A percentile compares a stretch with the other conserved stretches of the same genome.
Conservation (phyloP, 2,329 filamentous ascomycete genomes). For the Xylogone sp. region DNA sequence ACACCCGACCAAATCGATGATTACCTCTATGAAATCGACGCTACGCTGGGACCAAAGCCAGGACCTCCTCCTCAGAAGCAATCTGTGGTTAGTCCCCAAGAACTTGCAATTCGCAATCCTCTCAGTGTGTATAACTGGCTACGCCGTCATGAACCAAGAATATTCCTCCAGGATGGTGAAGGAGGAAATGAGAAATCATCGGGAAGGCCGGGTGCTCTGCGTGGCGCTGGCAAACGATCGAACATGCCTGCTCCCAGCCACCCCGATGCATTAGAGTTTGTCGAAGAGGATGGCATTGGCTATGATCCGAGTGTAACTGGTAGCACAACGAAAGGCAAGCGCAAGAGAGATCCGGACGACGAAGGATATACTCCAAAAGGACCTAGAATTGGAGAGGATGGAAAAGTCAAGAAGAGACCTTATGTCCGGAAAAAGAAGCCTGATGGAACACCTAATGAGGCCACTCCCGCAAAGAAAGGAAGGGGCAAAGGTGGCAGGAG, state of each 20-base stretch:
- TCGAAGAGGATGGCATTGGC: constrained; percentile 31
- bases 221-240: constrained; percentile 30
- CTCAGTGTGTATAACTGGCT: constrained; percentile 97
- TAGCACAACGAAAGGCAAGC: constrained; percentile 32
- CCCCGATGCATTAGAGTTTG: constrained; percentile 28
- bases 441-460: constrained; percentile 9
- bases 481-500: constrained; percentile 58
- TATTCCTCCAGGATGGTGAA: constrained; percentile 64
- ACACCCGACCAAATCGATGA: constrained; percentile 69
- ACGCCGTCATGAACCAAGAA: constrained; percentile 75
- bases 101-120: constrained; percentile 67
- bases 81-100: constrained; percentile 31
- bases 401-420: constrained; percentile 22
- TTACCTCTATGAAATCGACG: constrained; percentile 60
- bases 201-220: constrained; percentile 29
- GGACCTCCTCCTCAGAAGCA: constrained; percentile 11
- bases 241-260: constrained; percentile 27
- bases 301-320: constrained; percentile 25
- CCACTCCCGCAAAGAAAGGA: constrained; percentile 39
- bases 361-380: constrained; percentile 56
- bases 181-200: constrained; percentile 37
- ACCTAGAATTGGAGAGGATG: constrained; percentile 29
- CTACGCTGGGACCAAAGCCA: constrained; percentile 28
- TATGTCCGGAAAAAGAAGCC: constrained; percentile 18
- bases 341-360: constrained; percentile 48